phyloP scores from a whole-genome alignment of 306 rosid genomes.

The Senna tora region DNA sequence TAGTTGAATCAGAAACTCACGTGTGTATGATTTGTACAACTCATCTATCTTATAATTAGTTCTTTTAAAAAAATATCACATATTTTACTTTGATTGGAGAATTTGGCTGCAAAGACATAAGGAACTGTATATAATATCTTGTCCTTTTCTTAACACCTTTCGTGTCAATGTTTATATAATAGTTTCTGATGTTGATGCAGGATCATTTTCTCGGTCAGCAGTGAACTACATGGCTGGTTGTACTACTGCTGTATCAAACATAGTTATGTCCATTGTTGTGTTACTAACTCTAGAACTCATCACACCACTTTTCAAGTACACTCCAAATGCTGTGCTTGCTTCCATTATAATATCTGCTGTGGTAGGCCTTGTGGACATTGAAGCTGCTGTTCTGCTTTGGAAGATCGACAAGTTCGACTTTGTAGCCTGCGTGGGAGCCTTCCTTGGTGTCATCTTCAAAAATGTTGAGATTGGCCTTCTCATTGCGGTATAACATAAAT shows the following conservation, averaged over 20 bases:
- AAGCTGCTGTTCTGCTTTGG: constrained; percentile 64
- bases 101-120: too few species aligned
- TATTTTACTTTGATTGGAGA: too few species aligned
- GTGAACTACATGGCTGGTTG: constrained; percentile 94
- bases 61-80: too few species aligned
- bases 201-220: constrained; percentile 89
- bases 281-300: constrained; percentile 59
- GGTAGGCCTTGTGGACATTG: constrained; percentile 49
- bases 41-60: too few species aligned
- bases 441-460: constrained; percentile 79
- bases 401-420: constrained; percentile 86
- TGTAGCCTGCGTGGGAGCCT: constrained; percentile 87
- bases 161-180: too few species aligned
- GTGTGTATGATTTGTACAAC: too few species aligned
- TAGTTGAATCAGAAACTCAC: too few species aligned
- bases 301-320: constrained; percentile 83
- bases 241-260: constrained; percentile 78
- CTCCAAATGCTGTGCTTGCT: constrained; percentile 85
- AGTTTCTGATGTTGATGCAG: constrained; percentile 39
- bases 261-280: constrained; percentile 71
- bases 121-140: too few species aligned
- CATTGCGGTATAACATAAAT: constrained; percentile 55
- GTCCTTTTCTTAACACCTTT: too few species aligned
- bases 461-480: constrained; percentile 84
- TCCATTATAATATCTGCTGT: constrained; percentile 79